A percentile compares a stretch with the other conserved stretches of the same genome.
These are phyloP conservation scores for Russula emetica DNA, from an alignment of 768 basidiomycete genomes.

Conservation along the genomic window DNA sequence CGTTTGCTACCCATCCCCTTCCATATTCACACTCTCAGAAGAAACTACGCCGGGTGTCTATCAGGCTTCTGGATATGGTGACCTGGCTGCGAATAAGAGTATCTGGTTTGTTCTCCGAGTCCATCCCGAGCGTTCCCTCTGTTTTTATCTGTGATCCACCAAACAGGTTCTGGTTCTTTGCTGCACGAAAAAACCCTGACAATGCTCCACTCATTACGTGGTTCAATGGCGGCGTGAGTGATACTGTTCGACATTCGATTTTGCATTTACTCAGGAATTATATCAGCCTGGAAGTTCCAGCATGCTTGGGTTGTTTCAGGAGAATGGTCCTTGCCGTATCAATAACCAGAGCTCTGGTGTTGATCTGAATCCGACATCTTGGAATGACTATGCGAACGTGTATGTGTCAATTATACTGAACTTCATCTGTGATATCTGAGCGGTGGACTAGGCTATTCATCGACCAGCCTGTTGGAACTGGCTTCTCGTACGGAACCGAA, in stretches of 20 bases:
- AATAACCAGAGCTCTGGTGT: constrained; percentile 56
- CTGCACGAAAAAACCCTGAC: constrained; percentile 52
- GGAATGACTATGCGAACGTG: constrained; percentile 56
- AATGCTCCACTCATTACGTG: constrained; percentile 61
- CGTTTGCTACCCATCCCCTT: neutral
- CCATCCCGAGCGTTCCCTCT: too few species aligned
- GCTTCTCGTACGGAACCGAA: constrained; percentile 55
- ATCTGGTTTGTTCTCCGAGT: constrained; percentile 48
- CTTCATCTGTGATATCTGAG: neutral
- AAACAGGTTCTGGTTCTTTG: constrained; percentile 66
- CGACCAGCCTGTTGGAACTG: constrained; percentile 59
- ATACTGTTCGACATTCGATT: neutral
- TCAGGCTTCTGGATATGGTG: constrained; percentile 62
- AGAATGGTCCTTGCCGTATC: constrained; percentile 88
- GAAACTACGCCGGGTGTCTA: constrained; percentile 59
- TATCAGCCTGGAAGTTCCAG: constrained; percentile 39
- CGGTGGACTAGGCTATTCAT: constrained; percentile 43
- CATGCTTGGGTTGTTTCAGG: constrained; percentile 80
- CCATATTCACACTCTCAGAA: neutral
- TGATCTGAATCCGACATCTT: constrained; percentile 51
- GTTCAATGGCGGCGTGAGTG: constrained; percentile 54
- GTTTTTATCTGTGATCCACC: neutral
- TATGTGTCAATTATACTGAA: constrained; percentile 9
- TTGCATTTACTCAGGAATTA: neutral
- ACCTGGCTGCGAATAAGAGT: constrained; percentile 51